Percentiles rank a stretch among this genome's conserved stretches.
Conservation (phyloP, 306 rosid genomes). For the Leucaena leucocephala region DNA sequence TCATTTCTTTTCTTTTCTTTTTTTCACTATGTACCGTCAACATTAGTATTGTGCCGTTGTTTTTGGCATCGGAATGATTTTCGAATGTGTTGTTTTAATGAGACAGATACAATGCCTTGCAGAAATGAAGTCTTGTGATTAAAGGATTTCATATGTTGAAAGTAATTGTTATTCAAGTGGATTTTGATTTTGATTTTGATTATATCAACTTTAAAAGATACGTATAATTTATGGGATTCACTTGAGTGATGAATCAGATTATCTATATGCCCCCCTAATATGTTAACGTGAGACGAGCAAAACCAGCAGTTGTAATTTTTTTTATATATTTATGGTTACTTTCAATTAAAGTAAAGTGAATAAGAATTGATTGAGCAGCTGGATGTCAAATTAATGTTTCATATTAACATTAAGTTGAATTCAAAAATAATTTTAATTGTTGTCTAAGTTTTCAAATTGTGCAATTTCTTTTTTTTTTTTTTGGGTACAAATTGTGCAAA, state of each 20-base stretch:
- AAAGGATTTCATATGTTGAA: slow-evolving; percentile 7
- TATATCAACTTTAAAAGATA: not conserved
- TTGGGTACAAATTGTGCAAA: too few species aligned
- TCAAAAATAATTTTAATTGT: not conserved
- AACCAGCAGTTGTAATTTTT: not conserved
- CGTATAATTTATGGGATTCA: not conserved
- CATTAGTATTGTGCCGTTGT: slow-evolving; percentile 11
- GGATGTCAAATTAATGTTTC: not conserved
- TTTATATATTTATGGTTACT: not conserved
- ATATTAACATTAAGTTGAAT: not conserved
- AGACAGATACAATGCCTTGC: slow-evolving; percentile 1
- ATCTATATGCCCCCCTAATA: not conserved
- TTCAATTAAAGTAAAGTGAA: not conserved
- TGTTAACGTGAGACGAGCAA: not conserved
- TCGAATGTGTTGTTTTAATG: not conserved
- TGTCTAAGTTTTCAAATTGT: too few species aligned
- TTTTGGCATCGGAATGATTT: slow-evolving; percentile 13
- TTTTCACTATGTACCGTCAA: slow-evolving; percentile 4
- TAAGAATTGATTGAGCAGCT: not conserved
- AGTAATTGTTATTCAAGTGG: slow-evolving; percentile 11
- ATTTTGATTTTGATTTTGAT: slow-evolving; percentile 3
- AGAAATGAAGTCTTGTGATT: not conserved
- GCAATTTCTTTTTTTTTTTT: too few species aligned
- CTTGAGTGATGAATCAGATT: not conserved
- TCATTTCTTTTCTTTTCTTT: not conserved